Conservation (phyloP, 257 asterid species). For the Linderniella brevidens region DNA sequence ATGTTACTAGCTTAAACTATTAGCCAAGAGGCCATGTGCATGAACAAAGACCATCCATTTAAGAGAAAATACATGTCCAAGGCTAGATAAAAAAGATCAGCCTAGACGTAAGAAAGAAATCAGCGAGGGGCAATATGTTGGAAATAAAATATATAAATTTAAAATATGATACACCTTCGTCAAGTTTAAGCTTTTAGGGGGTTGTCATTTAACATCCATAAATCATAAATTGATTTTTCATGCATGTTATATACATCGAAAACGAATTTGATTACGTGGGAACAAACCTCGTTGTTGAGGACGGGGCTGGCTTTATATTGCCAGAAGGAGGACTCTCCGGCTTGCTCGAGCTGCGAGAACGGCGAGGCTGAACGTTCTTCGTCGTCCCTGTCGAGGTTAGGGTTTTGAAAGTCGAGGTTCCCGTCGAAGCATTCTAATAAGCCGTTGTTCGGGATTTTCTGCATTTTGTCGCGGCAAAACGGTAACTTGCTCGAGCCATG, state of each 20-base stretch:
- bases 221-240: background rate
- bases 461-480: constrained; percentile 12
- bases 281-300: constrained; percentile 43
- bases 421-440: constrained; percentile 18
- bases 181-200: too few species aligned
- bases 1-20: too few species aligned
- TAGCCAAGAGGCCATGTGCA: too few species aligned
- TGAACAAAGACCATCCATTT: too few species aligned
- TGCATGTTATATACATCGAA: background rate
- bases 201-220: too few species aligned
- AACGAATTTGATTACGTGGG: background rate
- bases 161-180: too few species aligned
- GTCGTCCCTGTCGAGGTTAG: constrained; percentile 14
- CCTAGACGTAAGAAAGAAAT: too few species aligned
- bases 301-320: constrained; percentile 33
- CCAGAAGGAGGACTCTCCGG: constrained; percentile 27
- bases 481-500: constrained; percentile 13
- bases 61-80: too few species aligned
- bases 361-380: constrained; percentile 27
- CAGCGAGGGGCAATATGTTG: too few species aligned
- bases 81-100: too few species aligned
- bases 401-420: constrained; percentile 15
- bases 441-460: constrained; percentile 11
- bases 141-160: too few species aligned
- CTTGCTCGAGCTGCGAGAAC: constrained; percentile 31